These are phyloP conservation scores for Angophora floribunda DNA, from an alignment of 345 rosid genomes.

Conservation along the genomic window DNA sequence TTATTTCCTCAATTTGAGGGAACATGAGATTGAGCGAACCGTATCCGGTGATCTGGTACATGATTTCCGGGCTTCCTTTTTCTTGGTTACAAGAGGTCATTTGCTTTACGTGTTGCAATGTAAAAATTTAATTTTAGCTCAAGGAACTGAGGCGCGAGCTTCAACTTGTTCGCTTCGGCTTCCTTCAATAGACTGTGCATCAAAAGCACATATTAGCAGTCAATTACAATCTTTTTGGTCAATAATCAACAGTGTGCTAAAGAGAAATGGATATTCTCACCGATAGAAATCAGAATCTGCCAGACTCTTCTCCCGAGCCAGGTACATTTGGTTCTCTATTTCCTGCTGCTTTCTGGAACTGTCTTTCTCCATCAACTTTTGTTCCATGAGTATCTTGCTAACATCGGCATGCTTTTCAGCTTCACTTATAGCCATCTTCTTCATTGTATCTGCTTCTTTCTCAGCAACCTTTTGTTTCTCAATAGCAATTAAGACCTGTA, in stretches of 20 bases:
- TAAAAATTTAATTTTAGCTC: slow-evolving; percentile 75
- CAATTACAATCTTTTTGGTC: not conserved
- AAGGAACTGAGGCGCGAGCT: slow-evolving; percentile 84
- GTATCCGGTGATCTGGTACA: not conserved
- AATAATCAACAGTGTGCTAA: not conserved
- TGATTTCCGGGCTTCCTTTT: not conserved
- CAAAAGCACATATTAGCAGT: not conserved
- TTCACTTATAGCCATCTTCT: slow-evolving; percentile 88
- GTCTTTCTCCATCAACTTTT: slow-evolving; percentile 83
- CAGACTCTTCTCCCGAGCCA: slow-evolving; percentile 68
- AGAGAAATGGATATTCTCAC: slow-evolving; percentile 15
- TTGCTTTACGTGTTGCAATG: not conserved
- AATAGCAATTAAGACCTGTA: slow-evolving; percentile 72
- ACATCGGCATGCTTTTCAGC: slow-evolving; percentile 84
- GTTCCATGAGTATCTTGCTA: slow-evolving; percentile 81
- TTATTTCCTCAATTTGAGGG: not conserved
- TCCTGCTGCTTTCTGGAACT: slow-evolving; percentile 69
- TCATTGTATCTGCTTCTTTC: slow-evolving; percentile 83
- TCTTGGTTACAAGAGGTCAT: not conserved
- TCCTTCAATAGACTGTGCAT: slow-evolving; percentile 51
- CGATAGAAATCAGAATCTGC: slow-evolving; percentile 85
- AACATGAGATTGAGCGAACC: not conserved
- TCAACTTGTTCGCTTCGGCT: slow-evolving; percentile 88
- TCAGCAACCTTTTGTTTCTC: slow-evolving; percentile 82
- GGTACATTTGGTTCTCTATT: slow-evolving; percentile 75